phyloP scores from a whole-genome alignment of 306 rosid species.

The Canavalia ensiformis region DNA sequence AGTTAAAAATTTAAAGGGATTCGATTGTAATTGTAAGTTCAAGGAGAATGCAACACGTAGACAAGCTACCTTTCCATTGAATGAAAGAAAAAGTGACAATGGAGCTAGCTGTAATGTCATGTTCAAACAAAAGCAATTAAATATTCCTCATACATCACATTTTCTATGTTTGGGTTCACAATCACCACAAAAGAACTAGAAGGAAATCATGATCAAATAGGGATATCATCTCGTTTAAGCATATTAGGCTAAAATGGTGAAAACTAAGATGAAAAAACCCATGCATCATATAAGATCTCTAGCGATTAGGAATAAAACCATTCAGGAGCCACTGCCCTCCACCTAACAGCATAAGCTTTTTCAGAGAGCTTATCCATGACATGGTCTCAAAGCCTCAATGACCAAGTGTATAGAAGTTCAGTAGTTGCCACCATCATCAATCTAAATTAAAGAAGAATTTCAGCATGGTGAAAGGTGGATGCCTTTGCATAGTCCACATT shows the following conservation, averaged over 20 bases:
- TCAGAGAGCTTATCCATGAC: not conserved
- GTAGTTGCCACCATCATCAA: not conserved
- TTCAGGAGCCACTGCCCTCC: not conserved
- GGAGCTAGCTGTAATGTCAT: not conserved
- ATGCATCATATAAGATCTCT: not conserved
- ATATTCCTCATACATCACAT: not conserved
- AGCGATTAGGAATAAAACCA: not conserved
- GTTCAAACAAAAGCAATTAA: not conserved
- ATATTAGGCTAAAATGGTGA: not conserved
- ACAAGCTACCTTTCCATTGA: slow-evolving; percentile 23
- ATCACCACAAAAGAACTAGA: not conserved
- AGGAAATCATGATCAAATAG: slow-evolving; percentile 26
- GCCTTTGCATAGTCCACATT: not conserved
- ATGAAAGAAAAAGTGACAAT: not conserved
- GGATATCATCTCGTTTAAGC: not conserved
- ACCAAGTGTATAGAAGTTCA: not conserved
- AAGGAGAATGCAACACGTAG: not conserved
- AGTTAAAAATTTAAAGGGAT: no score
- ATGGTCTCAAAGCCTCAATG: not conserved
- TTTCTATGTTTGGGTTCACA: slow-evolving; percentile 17
- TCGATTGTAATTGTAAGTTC: no score
- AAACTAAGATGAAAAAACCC: not conserved
- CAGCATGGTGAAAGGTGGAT: not conserved
- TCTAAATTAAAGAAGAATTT: not conserved
- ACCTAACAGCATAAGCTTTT: not conserved